Conservation (phyloP, 805 yeast genomes). For the Saccharomycopsis sp. region DNA sequence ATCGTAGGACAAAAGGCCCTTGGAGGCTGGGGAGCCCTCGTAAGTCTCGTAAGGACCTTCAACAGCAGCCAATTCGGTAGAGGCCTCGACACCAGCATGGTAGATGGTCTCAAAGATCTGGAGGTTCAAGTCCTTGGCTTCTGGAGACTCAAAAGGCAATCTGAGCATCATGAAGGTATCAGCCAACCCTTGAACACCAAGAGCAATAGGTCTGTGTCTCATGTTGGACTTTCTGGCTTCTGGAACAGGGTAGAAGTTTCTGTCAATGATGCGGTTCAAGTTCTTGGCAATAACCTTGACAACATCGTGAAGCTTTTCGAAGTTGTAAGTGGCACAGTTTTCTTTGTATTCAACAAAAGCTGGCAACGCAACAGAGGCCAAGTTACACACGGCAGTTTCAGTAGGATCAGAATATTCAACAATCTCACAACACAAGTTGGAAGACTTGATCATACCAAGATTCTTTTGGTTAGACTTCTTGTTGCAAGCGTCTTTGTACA, state of each 20-base stretch:
- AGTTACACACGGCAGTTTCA: slow-evolving; percentile 92
- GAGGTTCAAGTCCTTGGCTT: slow-evolving; percentile 67
- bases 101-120: slow-evolving; percentile 94
- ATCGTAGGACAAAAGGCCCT: slow-evolving; percentile 81
- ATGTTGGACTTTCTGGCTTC: slow-evolving; percentile 70
- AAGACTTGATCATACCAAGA: slow-evolving; percentile 85
- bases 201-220: slow-evolving; percentile 88
- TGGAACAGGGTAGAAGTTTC: slow-evolving; percentile 75
- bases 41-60: slow-evolving; percentile 69
- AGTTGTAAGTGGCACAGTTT: slow-evolving; percentile 53
- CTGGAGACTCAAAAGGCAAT: slow-evolving; percentile 77
- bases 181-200: slow-evolving; percentile 97
- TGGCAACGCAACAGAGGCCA: slow-evolving; percentile 88
- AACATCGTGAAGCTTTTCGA: slow-evolving; percentile 65
- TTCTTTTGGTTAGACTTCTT: slow-evolving; percentile 84
- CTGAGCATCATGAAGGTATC: slow-evolving; percentile 77
- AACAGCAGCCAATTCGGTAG: slow-evolving; percentile 67
- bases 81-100: slow-evolving; percentile 87
- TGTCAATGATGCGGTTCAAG: slow-evolving; percentile 77
- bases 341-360: slow-evolving; percentile 50
- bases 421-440: slow-evolving; percentile 91
- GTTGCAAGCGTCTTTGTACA: slow-evolving; percentile 91
- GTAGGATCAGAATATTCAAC: slow-evolving; percentile 88
- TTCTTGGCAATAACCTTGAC: slow-evolving; percentile 74
- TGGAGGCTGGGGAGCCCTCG: slow-evolving; percentile 83